Evolutionary conservation across 768 basidiomycete species (phyloP), one percentile per base, ranked within the genome.

Genomic region (Pleurotus tuber-regium): DNA sequence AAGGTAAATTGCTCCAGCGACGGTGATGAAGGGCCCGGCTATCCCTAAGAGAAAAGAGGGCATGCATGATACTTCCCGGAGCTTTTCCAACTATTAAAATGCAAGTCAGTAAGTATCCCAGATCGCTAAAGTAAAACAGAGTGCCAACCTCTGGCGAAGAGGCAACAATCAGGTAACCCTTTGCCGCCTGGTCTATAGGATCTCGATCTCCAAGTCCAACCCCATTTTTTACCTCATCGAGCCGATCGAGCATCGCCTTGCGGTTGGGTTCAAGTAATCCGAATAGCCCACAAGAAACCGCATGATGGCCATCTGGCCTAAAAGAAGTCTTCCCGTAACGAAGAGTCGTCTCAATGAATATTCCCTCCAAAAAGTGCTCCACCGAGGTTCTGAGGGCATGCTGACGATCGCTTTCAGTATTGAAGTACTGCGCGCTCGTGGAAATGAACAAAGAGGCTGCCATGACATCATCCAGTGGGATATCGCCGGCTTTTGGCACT

Each of bases 41-140:
- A 47, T 30, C 16, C 28, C 26, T 14, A 47, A 30, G 2, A 47
- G n/a, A 30, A 47, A 31, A 9, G 19, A 6, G 25, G 43, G 43
- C 11, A 44, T 44, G 43, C 43, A 44, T 25, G 24, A 26, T 11
- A 44, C 26, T 44, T 44, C 43, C 25, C 43, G 43, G n/a, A 44
- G 43, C 25, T 44, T 44, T 28, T n/a, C 26, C 19, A 44, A 25
- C 43, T 44, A 5, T 21, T 12, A n/a, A 43, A 29, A n/a, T n/a
- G 24, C 14, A 9, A 44, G 14, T 28, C 4, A 16, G n/a, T 18
- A 19, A 11, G 39, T 8, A 7, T 8, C 30, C 14, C 8, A 19
- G 21, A 23, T 41, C 39, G 21, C n/a, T 10, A 19, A 16, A 23
- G 21, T 31, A 21, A 41, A 41, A 21, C 39, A 23, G 33, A 12